Base-by-base conservation (phyloP, 1,284 basidiomycete species). In the Bondarzewia mesenterica region DNA sequence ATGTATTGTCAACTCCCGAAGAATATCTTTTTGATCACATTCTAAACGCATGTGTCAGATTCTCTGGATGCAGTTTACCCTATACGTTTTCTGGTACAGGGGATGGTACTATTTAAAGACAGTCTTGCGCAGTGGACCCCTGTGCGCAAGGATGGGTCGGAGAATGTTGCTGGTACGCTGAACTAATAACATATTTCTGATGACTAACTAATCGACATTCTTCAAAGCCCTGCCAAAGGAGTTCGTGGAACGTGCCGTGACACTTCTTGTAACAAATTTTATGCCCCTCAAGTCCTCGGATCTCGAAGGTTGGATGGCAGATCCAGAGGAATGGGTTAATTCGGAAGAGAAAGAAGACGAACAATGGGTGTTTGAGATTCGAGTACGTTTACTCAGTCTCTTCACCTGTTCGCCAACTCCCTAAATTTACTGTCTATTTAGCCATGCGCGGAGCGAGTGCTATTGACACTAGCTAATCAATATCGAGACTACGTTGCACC, bases 271-370 rank as follows among this genome's bases (percentile, higher is more conserved):
- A 21, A 85, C 85, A 29, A 78, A 85, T 21, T 87, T 93, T 58
- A 83, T 95, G 60, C 89, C 89, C 3, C 71, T 94, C 27, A 88
- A 85, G 48, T 75, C 85, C 1, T 67, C 74, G 4, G 91, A 94
- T 62, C 73, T 94, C 4, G 80, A 90, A 54, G 74, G 71, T 3
- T 89, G 92, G 82, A 76, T 85, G 67, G 73, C 76, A 22, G 89
- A 93, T 63, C 89, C 91, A 0, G 92, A 95, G 66, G 89, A 93
- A 59, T 95, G 91, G 89, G 77, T 92, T 4, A 85, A 90, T 51
- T 63, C 78, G 2, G 89, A 93, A 65, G 86, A 89, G 52, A 86
- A 84, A 54, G 92, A 91, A 55, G 86, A 84, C 51, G 89, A 91
- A 25, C 78, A 84, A 51, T 95, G 92, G 92, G 83, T 90, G 51